phyloP scores from a whole-genome alignment of 306 rosid genomes.

The Ochetophila trinervis region DNA sequence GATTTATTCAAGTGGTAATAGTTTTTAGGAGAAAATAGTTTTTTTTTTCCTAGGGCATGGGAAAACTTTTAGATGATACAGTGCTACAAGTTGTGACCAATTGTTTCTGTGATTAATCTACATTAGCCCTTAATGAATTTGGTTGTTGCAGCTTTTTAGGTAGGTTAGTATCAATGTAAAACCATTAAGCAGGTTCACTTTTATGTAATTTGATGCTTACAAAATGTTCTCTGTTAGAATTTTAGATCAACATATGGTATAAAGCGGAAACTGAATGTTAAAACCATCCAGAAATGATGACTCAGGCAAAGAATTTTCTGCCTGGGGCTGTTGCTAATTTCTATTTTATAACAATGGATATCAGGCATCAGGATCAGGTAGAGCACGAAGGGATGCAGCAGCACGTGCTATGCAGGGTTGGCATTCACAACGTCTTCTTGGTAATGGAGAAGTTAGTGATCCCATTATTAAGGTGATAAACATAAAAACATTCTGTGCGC shows the following conservation, averaged over 20 bases:
- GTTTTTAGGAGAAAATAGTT: no score
- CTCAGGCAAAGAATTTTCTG: neutral
- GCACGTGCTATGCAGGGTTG: conserved; percentile 99
- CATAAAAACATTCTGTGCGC: conserved; percentile 22
- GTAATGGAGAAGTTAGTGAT: conserved; percentile 94
- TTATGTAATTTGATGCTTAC: no score
- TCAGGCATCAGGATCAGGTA: conserved; percentile 81
- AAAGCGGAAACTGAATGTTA: neutral
- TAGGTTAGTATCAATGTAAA: no score
- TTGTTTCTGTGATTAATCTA: no score
- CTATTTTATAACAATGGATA: conserved; percentile 10
- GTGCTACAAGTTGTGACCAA: no score
- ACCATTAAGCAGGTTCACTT: no score
- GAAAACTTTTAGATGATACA: no score
- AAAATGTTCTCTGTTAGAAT: neutral
- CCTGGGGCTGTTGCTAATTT: neutral
- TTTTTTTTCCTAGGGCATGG: no score
- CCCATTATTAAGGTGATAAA: conserved; percentile 82
- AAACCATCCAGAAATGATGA: neutral
- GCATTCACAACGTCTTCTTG: conserved; percentile 96
- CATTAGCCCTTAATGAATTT: no score
- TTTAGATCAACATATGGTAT: neutral
- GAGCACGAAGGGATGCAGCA: conserved; percentile 97
- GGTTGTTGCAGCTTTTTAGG: no score
- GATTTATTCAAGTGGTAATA: no score